Evolutionary conservation across 331 rosid species (phyloP).

Genomic region (Stylosanthes scabra): DNA sequence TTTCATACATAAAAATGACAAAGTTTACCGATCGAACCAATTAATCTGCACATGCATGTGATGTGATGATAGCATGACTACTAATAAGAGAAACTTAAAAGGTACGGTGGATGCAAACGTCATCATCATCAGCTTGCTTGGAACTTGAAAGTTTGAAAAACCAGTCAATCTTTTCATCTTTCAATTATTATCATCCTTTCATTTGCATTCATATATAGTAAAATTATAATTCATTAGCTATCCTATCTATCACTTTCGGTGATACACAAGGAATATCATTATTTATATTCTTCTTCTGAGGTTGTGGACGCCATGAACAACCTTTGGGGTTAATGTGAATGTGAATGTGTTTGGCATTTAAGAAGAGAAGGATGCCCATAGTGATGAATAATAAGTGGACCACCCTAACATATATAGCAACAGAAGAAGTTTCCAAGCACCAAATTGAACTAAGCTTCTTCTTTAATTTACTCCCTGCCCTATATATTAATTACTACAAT

Average conservation of each 20-base stretch:
- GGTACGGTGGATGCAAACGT: conserved; percentile 16
- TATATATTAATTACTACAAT: neutral
- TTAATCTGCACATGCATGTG: conserved; percentile 17
- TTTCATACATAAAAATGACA: neutral
- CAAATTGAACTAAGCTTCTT: neutral
- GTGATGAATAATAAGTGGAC: conserved; percentile 17
- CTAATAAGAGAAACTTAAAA: neutral
- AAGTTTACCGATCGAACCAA: neutral
- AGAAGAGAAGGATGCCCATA: conserved; percentile 49
- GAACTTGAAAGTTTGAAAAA: conserved; percentile 36
- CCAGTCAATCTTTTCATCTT: neutral
- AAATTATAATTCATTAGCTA: neutral
- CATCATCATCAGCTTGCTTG: neutral
- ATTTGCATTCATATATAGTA: neutral
- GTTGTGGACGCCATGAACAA: neutral
- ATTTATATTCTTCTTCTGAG: neutral
- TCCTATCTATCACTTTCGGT: neutral
- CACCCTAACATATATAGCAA: conserved; percentile 26
- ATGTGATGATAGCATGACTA: neutral
- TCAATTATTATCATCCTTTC: neutral
- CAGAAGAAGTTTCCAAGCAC: conserved; percentile 23
- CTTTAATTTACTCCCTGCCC: neutral
- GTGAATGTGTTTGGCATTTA: too few relatives aligned
- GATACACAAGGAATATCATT: neutral
- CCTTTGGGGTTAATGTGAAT: too few relatives aligned